phyloP scores from a whole-genome alignment of 345 rosid genomes.

The Populus tremula region DNA sequence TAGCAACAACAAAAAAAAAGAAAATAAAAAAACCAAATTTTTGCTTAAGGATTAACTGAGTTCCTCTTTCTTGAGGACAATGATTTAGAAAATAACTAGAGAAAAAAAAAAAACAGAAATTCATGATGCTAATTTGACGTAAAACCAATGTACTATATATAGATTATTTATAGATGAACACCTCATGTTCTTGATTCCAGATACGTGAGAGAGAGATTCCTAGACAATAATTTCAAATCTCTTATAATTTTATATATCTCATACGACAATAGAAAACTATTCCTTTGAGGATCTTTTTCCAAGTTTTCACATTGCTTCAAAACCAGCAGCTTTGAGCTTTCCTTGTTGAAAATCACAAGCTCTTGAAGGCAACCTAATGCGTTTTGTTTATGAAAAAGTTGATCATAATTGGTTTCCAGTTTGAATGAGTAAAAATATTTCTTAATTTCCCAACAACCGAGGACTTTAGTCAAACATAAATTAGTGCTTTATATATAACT shows the following conservation, averaged over 20 bases:
- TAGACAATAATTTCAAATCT: not conserved
- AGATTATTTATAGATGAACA: too few species aligned
- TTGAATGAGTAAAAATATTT: not conserved
- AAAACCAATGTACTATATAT: too few species aligned
- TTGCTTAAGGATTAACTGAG: too few species aligned
- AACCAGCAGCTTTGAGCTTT: not conserved
- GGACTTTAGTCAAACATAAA: not conserved
- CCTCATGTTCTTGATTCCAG: too few species aligned
- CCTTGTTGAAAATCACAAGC: not conserved
- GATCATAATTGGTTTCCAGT: not conserved
- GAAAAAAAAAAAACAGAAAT: not conserved
- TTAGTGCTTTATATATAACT: too few species aligned
- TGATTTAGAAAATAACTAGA: not conserved
- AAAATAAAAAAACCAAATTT: too few species aligned
- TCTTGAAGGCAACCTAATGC: not conserved
- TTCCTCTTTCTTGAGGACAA: too few species aligned
- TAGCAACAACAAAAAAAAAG: too few species aligned
- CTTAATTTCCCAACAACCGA: not conserved
- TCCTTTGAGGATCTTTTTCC: not conserved
- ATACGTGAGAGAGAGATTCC: not conserved
- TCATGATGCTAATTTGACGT: not conserved
- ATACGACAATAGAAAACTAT: not conserved
- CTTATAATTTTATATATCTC: not conserved
- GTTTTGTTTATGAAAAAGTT: conserved; percentile 5
- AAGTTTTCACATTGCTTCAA: not conserved